Evolutionary conservation across 441 rosid species (phyloP), one percentile per base, ranked within the genome.

Genomic region (Pelargonium australe): DNA sequence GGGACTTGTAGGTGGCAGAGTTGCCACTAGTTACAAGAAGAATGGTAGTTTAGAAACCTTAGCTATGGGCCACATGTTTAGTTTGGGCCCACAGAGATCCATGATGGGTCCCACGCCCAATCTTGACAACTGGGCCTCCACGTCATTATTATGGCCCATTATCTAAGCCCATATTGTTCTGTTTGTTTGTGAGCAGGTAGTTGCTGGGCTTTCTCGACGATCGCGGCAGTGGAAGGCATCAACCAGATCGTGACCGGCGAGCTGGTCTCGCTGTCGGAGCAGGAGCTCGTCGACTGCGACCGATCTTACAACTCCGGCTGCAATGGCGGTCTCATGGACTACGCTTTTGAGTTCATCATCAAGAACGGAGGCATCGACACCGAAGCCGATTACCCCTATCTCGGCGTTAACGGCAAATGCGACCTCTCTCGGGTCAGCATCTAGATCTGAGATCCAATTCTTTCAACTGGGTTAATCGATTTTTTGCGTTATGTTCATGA

Each of bases 141-240:
- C 12, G 51, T 6, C 51, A 44, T 7, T 6, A 44, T 44, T 6
- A 44, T 2, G 51, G 51, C 51, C 0, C 19, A 63, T 45, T n/a
- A 11, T 43, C 47, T 7, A 43, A 43, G 47, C 47, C 47, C 47
- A 43, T 43, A 10, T 43, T 43, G 47, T 8, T 63, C 23, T 13
- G 9, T 55, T 37, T 4, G 14, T 40, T 63, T 0, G 13, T 68
- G 61, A 66, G 65, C 87, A 88, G 93, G 94, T 73, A 88, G 94
- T 74, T 88, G 91, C 77, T 88, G 94, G 94, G 94, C 94, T 13
- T 88, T 88, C 66, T 88, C 94, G 10, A 86, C 91, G 9, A 43
- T 80, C 1, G 91, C 86, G 0, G 87, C 89, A 0, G 86, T 88
- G 10, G 94, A 88, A 81, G 89, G 94, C 28, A 76, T 88, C 66